Base-by-base conservation (phyloP, 2,329 filamentous ascomycete genomes). In the Sporothrix schenckii region DNA sequence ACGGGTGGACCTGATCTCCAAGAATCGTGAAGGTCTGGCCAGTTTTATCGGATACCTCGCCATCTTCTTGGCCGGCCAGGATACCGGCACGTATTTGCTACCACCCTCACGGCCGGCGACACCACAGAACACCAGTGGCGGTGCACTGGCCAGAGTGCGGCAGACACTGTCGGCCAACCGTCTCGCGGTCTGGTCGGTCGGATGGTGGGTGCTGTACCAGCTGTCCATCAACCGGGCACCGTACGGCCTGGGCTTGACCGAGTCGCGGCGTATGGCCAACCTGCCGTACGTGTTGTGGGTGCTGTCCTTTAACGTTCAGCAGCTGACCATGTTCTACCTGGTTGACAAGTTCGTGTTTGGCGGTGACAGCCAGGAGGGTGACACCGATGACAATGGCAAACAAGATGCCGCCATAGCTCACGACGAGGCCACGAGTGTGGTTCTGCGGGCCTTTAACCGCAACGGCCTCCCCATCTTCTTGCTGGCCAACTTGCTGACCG, bases 21-120 rank as follows among this genome's bases (percentile, higher is more conserved):
- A 93, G 84, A 99, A 99, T 78, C 87, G 94, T 34, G 95, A 99
- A 79, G 95, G 95, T 0, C 85, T 99, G n/a, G 97, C 94, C 79
- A 97, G 93, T 69, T 97, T 98, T 79, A 81, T 92, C 66, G 95
- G 95, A 4, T 99, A 99, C 78, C 86, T 99, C 60, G 91, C 94
- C 61, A 97, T 99, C 71, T 99, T 97, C 80, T 87, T 99, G 52
- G 89, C 92, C 0, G 95, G 95, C 3, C 93, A 96, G 77, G 91
- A 92, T 53, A 87, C 90, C 21, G 95, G 95, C 66, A 89, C 94
- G 80, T 87, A 90, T 72, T 87, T 95, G 71, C 87, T 98, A 50
- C 92, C 92, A 3, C 79, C 88, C 71, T 81, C 79, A 77, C 77
- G 85, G 75, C 81, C 77, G 73, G 76, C 80, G n/a, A 9, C 66